Conservation (phyloP, 352 stramenopile species). For the Globisporangium sylvaticum region DNA sequence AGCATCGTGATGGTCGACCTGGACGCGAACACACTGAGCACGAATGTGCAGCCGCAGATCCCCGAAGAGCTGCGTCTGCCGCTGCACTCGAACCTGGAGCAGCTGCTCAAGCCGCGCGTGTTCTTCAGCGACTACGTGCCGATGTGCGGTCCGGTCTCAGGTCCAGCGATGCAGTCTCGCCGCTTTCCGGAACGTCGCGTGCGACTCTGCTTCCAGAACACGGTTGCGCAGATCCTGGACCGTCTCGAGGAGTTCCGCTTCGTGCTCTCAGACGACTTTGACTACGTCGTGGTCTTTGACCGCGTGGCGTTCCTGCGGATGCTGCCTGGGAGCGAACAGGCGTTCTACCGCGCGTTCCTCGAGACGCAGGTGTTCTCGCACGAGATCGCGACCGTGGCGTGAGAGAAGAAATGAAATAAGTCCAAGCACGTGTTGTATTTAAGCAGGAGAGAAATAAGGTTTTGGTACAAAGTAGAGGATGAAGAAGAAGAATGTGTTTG, state of each 20-base stretch:
- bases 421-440: neutral
- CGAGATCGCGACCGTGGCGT: slow-evolving; percentile 67
- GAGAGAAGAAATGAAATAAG: slow-evolving; percentile 1
- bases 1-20: slow-evolving; percentile 73
- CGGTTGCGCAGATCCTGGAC: slow-evolving; percentile 46
- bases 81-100: slow-evolving; percentile 44
- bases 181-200: slow-evolving; percentile 58
- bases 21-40: slow-evolving; percentile 56
- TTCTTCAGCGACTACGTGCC: slow-evolving; percentile 78
- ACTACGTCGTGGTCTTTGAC: slow-evolving; percentile 86
- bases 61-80: slow-evolving; percentile 39
- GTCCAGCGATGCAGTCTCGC: slow-evolving; percentile 14
- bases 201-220: slow-evolving; percentile 51
- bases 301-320: slow-evolving; percentile 57
- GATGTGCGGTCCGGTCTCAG: slow-evolving; percentile 38
- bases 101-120: slow-evolving; percentile 68
- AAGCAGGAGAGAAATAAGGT: neutral
- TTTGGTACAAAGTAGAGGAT: no score
- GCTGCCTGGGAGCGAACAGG: slow-evolving; percentile 46
- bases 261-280: slow-evolving; percentile 83
- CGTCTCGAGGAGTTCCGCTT: slow-evolving; percentile 78
- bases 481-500: no score
- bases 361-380: slow-evolving; percentile 87
- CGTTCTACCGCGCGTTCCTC: slow-evolving; percentile 76
- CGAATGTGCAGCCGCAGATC: slow-evolving; percentile 34